Conservation (phyloP, 2,329 filamentous ascomycete species). For the Calonectria multiphialidica region DNA sequence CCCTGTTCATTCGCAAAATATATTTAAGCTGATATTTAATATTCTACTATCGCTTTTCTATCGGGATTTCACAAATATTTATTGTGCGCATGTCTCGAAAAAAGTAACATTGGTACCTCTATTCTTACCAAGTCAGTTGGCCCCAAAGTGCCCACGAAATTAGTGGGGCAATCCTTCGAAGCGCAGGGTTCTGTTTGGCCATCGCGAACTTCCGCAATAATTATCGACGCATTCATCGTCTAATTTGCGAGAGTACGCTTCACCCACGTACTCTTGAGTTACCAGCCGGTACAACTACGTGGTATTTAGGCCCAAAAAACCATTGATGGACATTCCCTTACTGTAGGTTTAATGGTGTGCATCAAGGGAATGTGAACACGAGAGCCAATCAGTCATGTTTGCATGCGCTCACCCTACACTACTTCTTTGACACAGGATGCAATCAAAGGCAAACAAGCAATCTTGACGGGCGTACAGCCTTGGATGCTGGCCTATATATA, state of each 20-base stretch:
- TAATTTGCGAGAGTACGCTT: not conserved
- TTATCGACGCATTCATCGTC: not conserved
- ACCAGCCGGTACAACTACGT: not conserved
- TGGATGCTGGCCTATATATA: not conserved
- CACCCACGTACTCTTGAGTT: not conserved
- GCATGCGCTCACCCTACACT: not conserved
- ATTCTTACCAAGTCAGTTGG: not conserved
- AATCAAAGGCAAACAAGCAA: constrained; percentile 6
- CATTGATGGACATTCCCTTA: no score
- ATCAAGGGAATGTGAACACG: not conserved
- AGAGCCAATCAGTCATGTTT: not conserved
- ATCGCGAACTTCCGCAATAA: not conserved
- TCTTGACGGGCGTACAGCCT: not conserved
- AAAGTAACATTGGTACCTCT: not conserved
- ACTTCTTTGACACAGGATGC: not conserved
- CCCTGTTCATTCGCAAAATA: no score
- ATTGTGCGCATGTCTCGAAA: no score
- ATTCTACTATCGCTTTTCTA: no score
- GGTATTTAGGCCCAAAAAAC: not conserved
- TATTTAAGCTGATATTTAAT: no score
- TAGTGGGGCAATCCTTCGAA: not conserved
- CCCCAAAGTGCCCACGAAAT: not conserved
- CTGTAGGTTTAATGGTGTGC: not conserved
- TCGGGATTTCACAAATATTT: not conserved
- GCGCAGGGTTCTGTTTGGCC: not conserved